Evolutionary conservation across 352 stramenopile species (phyloP).

Genomic region (Pythium phragmitis): DNA sequence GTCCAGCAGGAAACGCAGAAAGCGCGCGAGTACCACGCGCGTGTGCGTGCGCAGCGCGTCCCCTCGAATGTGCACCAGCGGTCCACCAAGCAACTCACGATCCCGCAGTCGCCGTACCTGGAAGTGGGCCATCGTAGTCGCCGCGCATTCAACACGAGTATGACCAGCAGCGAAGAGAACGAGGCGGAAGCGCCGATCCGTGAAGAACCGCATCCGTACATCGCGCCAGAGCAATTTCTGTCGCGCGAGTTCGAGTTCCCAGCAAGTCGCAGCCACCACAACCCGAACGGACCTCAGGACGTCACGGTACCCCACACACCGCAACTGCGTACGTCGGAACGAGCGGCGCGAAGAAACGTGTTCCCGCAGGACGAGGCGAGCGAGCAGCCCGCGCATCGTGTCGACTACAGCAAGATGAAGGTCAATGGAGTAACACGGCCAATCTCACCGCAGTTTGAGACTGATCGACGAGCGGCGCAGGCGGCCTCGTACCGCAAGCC

Average conservation of each 20-base stretch:
- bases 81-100: constrained; percentile 78
- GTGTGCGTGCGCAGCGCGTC: constrained; percentile 61
- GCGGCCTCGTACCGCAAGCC: constrained; percentile 50
- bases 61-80: constrained; percentile 71
- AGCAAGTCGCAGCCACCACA: constrained; percentile 5
- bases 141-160: constrained; percentile 26
- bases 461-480: constrained; percentile 49
- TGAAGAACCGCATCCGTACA: constrained; percentile 22
- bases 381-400: constrained; percentile 2
- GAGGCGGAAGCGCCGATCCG: background rate
- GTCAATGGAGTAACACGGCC: constrained; percentile 38
- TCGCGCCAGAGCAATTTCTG: constrained; percentile 31
- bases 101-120: constrained; percentile 69
- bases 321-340: constrained; percentile 29
- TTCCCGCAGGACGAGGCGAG: constrained; percentile 16
- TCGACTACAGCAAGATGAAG: constrained; percentile 31
- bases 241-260: constrained; percentile 33
- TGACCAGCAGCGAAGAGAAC: constrained; percentile 19
- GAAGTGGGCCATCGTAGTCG: constrained; percentile 56
- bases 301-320: constrained; percentile 33
- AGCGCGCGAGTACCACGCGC: constrained; percentile 77
- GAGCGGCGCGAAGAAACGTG: constrained; percentile 22
- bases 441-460: constrained; percentile 67
- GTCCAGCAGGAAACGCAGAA: constrained; percentile 71
- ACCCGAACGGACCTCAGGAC: background rate